These are phyloP conservation scores for Micromonas commoda DNA, from an alignment of 139 green algal genomes.

Conservation along the genomic window DNA sequence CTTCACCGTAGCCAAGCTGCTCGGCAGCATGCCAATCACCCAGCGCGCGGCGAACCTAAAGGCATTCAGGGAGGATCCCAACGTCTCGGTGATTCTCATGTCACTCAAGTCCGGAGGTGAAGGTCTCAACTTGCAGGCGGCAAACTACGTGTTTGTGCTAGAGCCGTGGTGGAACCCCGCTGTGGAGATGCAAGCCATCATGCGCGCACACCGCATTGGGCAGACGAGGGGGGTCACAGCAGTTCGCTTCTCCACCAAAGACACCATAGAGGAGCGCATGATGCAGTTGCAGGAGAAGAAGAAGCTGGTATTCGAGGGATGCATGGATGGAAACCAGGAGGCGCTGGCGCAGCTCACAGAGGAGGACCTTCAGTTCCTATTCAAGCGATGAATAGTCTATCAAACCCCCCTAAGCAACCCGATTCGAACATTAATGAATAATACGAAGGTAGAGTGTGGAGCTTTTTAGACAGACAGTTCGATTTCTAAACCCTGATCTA, in stretches of 20 bases:
- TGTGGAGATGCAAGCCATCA: conserved; percentile 83
- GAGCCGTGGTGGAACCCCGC: conserved; percentile 84
- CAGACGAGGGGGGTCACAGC: conserved; percentile 52
- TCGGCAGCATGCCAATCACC: conserved; percentile 10
- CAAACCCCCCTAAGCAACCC: too few relatives aligned
- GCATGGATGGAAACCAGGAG: conserved; percentile 68
- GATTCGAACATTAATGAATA: too few relatives aligned
- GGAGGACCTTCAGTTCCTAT: conserved; percentile 88
- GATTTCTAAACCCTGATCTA: too few relatives aligned
- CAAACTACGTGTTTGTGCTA: conserved; percentile 81
- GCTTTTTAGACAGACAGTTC: too few relatives aligned
- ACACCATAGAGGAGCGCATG: conserved; percentile 68
- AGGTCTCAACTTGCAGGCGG: conserved; percentile 81
- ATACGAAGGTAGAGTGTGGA: too few relatives aligned
- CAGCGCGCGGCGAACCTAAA: conserved; percentile 13
- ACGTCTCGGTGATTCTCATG: conserved; percentile 71
- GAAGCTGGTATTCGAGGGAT: conserved; percentile 75
- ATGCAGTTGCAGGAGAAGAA: conserved; percentile 24
- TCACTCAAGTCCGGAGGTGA: conserved; percentile 76
- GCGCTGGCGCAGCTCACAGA: conserved; percentile 74
- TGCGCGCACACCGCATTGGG: conserved; percentile 84
- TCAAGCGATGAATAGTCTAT: conserved; percentile 35
- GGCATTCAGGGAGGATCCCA: conserved; percentile 68
- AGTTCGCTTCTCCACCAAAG: conserved; percentile 61
- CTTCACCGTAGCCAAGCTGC: background rate